A percentile compares a stretch with the other conserved stretches of the same genome.
Conservation (phyloP, 2,329 filamentous ascomycete species). For the Pseudocercospora cruenta region DNA sequence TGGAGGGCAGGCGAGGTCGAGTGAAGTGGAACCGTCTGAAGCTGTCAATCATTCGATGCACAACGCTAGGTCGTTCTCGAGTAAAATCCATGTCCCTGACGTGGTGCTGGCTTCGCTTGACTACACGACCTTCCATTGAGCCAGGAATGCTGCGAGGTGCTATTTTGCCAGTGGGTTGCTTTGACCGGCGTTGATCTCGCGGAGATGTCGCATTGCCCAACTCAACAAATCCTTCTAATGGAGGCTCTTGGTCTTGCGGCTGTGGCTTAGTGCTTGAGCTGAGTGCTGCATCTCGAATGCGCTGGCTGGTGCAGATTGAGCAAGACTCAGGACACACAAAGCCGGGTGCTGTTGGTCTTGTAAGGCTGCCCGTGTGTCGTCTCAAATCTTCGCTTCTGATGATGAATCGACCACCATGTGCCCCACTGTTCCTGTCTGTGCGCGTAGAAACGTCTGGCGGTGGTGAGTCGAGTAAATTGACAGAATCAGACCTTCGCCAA, state of each 20-base stretch:
- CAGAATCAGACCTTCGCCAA: background rate
- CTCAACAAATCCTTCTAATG: background rate
- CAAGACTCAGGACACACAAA: background rate
- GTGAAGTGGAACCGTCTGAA: background rate
- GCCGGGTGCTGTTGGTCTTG: background rate
- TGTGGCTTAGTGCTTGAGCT: background rate
- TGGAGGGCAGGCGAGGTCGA: background rate
- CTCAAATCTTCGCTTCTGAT: background rate
- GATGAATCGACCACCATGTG: background rate
- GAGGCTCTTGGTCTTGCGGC: background rate
- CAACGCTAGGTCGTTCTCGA: background rate
- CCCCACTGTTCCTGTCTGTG: background rate
- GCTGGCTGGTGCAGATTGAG: background rate
- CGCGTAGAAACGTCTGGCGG: background rate
- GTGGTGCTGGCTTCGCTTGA: background rate
- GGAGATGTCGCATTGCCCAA: background rate
- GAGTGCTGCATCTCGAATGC: background rate
- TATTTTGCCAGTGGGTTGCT: background rate
- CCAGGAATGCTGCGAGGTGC: background rate
- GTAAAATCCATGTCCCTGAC: background rate
- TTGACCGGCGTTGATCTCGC: background rate
- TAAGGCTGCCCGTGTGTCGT: background rate
- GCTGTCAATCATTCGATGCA: background rate
- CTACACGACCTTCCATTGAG: background rate
- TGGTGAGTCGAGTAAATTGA: background rate